phyloP scores from a whole-genome alignment of 306 rosid genomes.

The Corylus americana region DNA sequence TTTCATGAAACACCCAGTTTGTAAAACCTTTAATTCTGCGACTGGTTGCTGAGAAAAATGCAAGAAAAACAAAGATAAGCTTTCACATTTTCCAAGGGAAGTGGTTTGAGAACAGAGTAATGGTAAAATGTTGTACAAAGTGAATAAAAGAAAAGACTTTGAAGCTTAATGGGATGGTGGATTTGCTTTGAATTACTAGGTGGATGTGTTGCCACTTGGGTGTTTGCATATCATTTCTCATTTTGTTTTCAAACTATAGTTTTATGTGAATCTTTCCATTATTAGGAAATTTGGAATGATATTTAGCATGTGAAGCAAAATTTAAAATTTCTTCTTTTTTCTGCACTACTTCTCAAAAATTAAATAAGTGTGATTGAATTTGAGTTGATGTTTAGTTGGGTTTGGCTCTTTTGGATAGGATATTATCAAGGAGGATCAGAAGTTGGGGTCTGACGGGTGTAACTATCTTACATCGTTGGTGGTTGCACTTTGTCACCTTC shows the following conservation, averaged over 20 bases:
- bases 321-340: neutral
- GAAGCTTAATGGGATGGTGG: neutral
- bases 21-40: neutral
- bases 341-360: neutral
- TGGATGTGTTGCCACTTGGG: neutral
- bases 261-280: neutral
- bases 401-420: conserved; percentile 45
- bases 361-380: neutral
- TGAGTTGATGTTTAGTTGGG: conserved; percentile 9
- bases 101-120: neutral
- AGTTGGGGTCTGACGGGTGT: conserved; percentile 51
- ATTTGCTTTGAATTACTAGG: neutral
- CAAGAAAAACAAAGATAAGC: neutral
- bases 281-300: neutral
- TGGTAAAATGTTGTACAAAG: neutral
- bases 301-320: neutral
- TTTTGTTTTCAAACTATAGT: neutral
- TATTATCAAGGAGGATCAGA: conserved; percentile 35
- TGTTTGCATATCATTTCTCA: neutral
- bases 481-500: conserved; percentile 69
- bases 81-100: neutral
- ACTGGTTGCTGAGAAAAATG: conserved; percentile 8
- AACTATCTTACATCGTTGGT: conserved; percentile 48
- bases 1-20: conserved; percentile 14
- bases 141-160: neutral